Evolutionary conservation across 2,329 filamentous ascomycete genomes (phyloP).

Genomic region (Stagonosporopsis cucurbitacearum): DNA sequence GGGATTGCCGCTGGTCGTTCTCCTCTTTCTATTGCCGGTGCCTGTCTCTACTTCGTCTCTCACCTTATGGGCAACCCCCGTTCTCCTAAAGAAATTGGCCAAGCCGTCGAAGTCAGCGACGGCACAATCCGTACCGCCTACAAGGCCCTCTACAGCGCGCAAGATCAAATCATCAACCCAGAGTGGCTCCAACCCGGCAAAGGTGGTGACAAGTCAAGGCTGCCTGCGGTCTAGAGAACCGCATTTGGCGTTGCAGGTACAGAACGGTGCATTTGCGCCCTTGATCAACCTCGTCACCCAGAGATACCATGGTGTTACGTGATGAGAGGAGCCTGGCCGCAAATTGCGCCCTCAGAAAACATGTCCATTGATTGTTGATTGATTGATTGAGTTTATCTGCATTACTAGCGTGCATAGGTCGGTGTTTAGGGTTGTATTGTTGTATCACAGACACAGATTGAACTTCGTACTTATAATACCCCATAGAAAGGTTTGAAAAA

Average conservation of each 20-base stretch:
- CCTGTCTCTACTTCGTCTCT: conserved; percentile 95
- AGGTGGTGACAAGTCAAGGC: conserved; percentile 70
- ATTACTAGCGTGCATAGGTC: conserved; percentile 17
- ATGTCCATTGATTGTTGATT: neutral
- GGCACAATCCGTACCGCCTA: conserved; percentile 97
- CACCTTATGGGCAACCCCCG: conserved; percentile 81
- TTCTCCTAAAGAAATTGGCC: conserved; percentile 84
- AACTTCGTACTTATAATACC: conserved; percentile 17
- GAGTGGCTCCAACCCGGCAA: conserved; percentile 70
- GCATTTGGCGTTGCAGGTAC: too few species aligned
- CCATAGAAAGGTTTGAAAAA: conserved; percentile 18
- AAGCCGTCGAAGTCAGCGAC: conserved; percentile 88
- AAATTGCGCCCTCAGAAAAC: neutral
- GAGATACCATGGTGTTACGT: neutral
- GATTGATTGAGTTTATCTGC: neutral
- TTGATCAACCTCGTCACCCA: neutral
- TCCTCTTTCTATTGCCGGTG: conserved; percentile 89
- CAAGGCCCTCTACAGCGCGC: conserved; percentile 79
- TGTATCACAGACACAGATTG: conserved; percentile 7
- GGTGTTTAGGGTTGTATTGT: conserved; percentile 3
- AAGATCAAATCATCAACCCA: conserved; percentile 74
- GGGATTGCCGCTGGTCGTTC: conserved; percentile 90
- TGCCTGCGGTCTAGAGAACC: conserved; percentile 8
- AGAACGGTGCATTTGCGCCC: neutral
- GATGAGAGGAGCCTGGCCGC: neutral